A percentile compares a stretch with the other conserved stretches of the same genome.
Evolutionary conservation across 2,329 filamentous ascomycete species (phyloP).

Genomic region (Aspergillus ruber): DNA sequence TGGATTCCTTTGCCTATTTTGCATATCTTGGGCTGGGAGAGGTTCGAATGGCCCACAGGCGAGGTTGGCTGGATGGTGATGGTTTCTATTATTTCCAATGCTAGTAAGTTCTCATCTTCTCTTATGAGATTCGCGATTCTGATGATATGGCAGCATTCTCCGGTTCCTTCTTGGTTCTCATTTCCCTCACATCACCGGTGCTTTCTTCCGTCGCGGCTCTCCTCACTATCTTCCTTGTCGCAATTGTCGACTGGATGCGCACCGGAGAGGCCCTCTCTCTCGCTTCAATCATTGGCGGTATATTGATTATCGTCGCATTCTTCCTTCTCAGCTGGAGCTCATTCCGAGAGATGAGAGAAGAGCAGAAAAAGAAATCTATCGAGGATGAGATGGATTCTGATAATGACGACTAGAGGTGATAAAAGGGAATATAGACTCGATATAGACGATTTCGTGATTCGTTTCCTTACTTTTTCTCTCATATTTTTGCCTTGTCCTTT

Average conservation of each 20-base stretch:
- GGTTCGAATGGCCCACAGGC: conserved; percentile 72
- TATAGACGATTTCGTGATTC: neutral
- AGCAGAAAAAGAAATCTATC: conserved; percentile 54
- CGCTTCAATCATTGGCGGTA: conserved; percentile 73
- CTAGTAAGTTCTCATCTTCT: conserved; percentile 47
- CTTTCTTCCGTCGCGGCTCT: conserved; percentile 87
- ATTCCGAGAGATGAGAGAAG: conserved; percentile 86
- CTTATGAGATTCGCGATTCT: neutral
- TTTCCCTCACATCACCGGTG: conserved; percentile 86
- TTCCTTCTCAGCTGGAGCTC: conserved; percentile 83
- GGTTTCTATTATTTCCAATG: conserved; percentile 78
- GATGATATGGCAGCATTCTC: conserved; percentile 57
- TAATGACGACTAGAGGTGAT: conserved; percentile 29
- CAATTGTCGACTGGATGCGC: conserved; percentile 79
- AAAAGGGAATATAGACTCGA: neutral
- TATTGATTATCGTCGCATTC: conserved; percentile 84
- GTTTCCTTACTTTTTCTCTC: neutral
- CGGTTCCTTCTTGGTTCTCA: conserved; percentile 85
- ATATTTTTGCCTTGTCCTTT: neutral
- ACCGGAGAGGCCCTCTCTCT: conserved; percentile 69
- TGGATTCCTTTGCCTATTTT: conserved; percentile 89
- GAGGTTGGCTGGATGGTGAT: conserved; percentile 72
- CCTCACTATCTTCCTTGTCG: conserved; percentile 94
- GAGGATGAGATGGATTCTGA: conserved; percentile 38
- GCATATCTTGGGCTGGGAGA: conserved; percentile 71